phyloP scores from a whole-genome alignment of 305 asterid species.

The Stenogyne calaminthoides region DNA sequence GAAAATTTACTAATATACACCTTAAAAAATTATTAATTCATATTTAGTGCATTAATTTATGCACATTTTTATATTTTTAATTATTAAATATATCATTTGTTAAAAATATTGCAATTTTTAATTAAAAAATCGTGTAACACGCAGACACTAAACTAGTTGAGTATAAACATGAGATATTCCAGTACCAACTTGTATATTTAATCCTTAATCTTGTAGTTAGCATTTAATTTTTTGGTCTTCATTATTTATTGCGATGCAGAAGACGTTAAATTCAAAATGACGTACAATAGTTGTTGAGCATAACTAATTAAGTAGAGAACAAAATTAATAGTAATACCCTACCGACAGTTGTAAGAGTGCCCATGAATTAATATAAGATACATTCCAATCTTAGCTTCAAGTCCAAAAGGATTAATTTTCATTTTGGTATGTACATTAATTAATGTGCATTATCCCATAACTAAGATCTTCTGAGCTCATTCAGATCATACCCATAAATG shows the following conservation, averaged over 20 bases:
- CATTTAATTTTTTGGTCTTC: neutral
- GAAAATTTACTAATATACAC: too few relatives aligned
- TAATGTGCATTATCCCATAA: neutral
- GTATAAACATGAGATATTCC: neutral
- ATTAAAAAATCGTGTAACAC: too few relatives aligned
- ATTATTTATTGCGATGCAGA: neutral
- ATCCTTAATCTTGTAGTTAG: neutral
- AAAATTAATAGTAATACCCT: conserved; percentile 25
- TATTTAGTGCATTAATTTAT: too few relatives aligned
- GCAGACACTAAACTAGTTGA: too few relatives aligned
- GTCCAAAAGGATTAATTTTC: conserved; percentile 4
- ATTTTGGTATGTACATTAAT: neutral
- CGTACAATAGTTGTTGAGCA: neutral
- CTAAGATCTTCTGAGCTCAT: conserved; percentile 25
- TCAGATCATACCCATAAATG: neutral
- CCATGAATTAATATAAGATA: conserved; percentile 9
- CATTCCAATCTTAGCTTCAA: conserved; percentile 24
- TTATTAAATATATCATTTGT: too few relatives aligned
- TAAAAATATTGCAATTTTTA: too few relatives aligned
- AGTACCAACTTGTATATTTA: neutral
- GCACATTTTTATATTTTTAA: too few relatives aligned
- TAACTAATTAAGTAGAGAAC: neutral
- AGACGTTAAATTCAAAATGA: conserved; percentile 14
- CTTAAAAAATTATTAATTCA: too few relatives aligned
- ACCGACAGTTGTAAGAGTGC: conserved; percentile 31